Evolutionary conservation across 1,139 yeast species (phyloP).

Genomic region (Lodderomyces margitis): DNA sequence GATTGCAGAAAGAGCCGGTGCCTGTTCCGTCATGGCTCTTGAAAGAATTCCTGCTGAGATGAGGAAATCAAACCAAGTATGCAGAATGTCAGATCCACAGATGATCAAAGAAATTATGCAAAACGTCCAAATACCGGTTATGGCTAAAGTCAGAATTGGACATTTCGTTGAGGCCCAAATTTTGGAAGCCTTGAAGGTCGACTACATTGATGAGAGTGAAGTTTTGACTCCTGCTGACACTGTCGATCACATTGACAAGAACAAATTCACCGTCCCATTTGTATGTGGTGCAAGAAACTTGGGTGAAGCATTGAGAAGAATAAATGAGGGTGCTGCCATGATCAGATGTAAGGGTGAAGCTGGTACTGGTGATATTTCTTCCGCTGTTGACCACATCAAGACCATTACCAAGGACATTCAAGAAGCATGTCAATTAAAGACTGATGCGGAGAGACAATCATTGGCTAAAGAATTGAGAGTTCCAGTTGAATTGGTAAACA

Average conservation of each 20-base stretch:
- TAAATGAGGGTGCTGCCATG: constrained; percentile 87
- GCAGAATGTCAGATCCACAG: constrained; percentile 85
- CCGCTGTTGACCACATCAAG: constrained; percentile 78
- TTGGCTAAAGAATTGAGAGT: constrained; percentile 64
- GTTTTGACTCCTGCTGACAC: constrained; percentile 84
- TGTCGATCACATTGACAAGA: constrained; percentile 61
- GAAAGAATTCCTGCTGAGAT: constrained; percentile 88
- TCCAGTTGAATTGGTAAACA: constrained; percentile 51
- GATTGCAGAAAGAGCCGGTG: constrained; percentile 83
- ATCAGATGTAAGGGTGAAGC: constrained; percentile 88
- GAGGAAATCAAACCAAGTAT: constrained; percentile 80
- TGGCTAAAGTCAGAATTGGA: constrained; percentile 89
- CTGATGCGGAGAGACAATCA: constrained; percentile 42
- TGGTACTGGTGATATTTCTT: constrained; percentile 85
- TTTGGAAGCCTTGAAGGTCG: constrained; percentile 69
- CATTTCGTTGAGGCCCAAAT: constrained; percentile 84
- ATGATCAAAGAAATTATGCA: constrained; percentile 78
- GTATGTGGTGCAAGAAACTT: constrained; percentile 85
- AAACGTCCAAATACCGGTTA: constrained; percentile 71
- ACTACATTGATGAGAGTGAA: constrained; percentile 83
- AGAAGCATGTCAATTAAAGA: constrained; percentile 39
- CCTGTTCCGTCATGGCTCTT: constrained; percentile 89
- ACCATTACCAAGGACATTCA: constrained; percentile 58
- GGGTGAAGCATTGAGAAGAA: constrained; percentile 82
- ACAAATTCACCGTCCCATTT: constrained; percentile 67